Base-by-base conservation (phyloP, 768 basidiomycete genomes). In the Rhizopogon rudus region DNA sequence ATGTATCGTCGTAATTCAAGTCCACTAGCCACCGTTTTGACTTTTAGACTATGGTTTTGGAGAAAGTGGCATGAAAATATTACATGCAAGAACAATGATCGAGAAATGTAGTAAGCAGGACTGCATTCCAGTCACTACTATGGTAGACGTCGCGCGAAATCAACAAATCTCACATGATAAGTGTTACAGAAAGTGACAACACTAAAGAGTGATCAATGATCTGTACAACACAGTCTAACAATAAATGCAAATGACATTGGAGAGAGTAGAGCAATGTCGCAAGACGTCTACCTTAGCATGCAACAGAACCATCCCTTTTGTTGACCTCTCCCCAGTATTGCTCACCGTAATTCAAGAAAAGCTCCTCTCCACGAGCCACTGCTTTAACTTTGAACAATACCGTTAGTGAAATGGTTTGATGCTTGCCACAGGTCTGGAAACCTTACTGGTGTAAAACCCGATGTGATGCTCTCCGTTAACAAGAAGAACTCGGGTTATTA, bases 381-480 rank as follows among this genome's bases (percentile, higher is more conserved):
- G 39, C 51, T 41, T 50, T 70, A 0, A 42, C 72, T 3, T 42
- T 39, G 13, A n/a, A n/a, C 6, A 52, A 35, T 12, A 9, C 40
- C 9, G 16, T 37, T 3, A 49, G 48, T 49, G 17, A 6, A 49
- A n/a, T 9, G 14, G 17, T 25, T 16, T 20, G 5, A 16, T 49
- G 13, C 9, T 3, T 49, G 7, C 5, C 7, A 10, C 51, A 17
- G 54, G 29, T 10, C 13, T 7, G 17, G 5, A 25, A 39, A 4
- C 59, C 76, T 64, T 42, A 76, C 76, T 61, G 2, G 71, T 65
- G 44, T 61, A 72, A 50, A 76, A 73, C 7, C 61, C 66, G 46
- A 77, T 69, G 22, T 74, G 70, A 35, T 65, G 62, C 13, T 76
- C 70, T 4, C 71, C 71, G 45, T 64, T 65, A 16, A 77, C 71